Conservation (phyloP, 2,329 filamentous ascomycete genomes). For the Aureobasidium sp. region DNA sequence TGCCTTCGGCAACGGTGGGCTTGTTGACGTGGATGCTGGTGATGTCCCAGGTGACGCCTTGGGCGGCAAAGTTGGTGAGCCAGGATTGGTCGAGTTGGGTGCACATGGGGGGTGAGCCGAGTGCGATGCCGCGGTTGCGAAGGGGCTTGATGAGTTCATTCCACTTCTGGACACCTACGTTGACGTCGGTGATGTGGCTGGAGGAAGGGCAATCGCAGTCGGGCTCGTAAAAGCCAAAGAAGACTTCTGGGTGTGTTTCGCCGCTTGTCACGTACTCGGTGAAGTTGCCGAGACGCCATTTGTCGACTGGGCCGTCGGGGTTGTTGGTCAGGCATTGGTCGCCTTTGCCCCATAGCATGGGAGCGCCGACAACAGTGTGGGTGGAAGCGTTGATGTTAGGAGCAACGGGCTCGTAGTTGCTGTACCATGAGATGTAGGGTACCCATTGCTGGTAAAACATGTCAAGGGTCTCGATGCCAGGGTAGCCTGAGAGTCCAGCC, state of each 20-base stretch:
- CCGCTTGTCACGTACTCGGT: constrained; percentile 18
- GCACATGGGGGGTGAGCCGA: constrained; percentile 26
- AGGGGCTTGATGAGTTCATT: constrained; percentile 23
- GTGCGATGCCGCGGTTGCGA: constrained; percentile 22
- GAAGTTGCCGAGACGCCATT: constrained; percentile 20
- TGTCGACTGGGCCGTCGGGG: constrained; percentile 18
- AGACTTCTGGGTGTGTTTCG: constrained; percentile 20
- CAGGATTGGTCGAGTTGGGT: constrained; percentile 25
- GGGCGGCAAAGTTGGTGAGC: constrained; percentile 22
- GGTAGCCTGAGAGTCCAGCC: constrained; percentile 25
- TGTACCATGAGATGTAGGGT: constrained; percentile 26
- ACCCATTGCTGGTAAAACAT: constrained; percentile 17
- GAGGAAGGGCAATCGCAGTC: constrained; percentile 24
- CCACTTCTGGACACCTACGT: constrained; percentile 21
- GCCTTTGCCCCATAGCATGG: constrained; percentile 24
- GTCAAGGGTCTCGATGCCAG: constrained; percentile 18
- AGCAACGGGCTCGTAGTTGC: constrained; percentile 25
- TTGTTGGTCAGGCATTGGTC: constrained; percentile 17
- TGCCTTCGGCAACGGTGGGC: constrained; percentile 21
- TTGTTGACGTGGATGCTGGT: constrained; percentile 28
- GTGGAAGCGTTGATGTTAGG: constrained; percentile 8
- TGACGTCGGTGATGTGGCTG: constrained; percentile 20
- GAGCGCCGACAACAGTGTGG: constrained; percentile 21
- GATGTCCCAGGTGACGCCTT: constrained; percentile 22
- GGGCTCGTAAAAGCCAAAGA: constrained; percentile 29